Evolutionary conservation across 169 alveolate genomes (phyloP).

Genomic region (Cryptosporidium ryanae): DNA sequence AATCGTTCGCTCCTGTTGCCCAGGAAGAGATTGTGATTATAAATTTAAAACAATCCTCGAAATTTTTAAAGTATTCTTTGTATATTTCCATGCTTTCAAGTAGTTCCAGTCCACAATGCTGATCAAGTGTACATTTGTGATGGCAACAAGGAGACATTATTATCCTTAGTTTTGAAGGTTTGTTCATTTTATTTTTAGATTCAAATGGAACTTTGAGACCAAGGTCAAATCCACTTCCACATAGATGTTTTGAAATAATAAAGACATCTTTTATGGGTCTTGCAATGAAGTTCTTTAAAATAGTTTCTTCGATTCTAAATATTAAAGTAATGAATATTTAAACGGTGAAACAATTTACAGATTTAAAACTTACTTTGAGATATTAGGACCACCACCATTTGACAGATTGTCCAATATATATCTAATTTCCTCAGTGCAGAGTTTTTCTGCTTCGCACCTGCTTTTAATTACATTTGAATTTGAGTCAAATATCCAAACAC

Average conservation of each 20-base stretch:
- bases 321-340: not conserved
- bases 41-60: constrained; percentile 17
- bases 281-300: constrained; percentile 8
- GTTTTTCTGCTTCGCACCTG: not conserved
- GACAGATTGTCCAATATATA: constrained; percentile 24
- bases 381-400: constrained; percentile 64
- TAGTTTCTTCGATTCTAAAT: constrained; percentile 24
- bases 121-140: constrained; percentile 23
- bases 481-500: constrained; percentile 30
- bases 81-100: not conserved
- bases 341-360: not conserved
- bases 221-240: constrained; percentile 69
- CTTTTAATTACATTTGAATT: constrained; percentile 5
- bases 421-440: constrained; percentile 22
- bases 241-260: constrained; percentile 54
- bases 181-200: constrained; percentile 6
- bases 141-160: constrained; percentile 65
- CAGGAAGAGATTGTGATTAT: constrained; percentile 38
- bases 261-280: constrained; percentile 10
- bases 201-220: constrained; percentile 19
- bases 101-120: constrained; percentile 46
- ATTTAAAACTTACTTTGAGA: constrained; percentile 49
- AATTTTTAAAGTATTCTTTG: not conserved
- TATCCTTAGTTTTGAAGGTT: constrained; percentile 20
- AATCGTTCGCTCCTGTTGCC: constrained; percentile 68